Evolutionary conservation across 1,284 basidiomycete genomes (phyloP), one percentile per base, ranked within the genome.

Genomic region (Fomitopsis betulina): DNA sequence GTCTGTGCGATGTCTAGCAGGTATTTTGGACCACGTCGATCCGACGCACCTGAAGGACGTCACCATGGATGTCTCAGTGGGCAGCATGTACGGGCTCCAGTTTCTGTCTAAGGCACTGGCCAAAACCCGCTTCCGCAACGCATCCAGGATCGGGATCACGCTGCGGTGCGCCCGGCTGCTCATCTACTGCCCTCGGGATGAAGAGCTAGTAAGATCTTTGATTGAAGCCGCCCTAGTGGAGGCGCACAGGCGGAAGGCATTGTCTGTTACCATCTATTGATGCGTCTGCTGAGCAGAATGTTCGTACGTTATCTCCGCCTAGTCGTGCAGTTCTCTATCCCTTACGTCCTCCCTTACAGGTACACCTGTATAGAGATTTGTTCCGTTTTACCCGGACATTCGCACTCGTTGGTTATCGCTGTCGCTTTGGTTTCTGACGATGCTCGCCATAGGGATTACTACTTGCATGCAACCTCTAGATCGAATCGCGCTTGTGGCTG

Each of bases 11-110:
- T 51, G 49, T 23, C 30, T 51, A n/a, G 49, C 30, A 21, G 30
- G 32, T 32, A 51, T 51, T 2, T 21, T 51, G 33, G 21, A n/a
- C 32, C 32, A 35, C 12, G 21, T 51, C 49, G 49, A 51, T 23
- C 21, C 49, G n/a, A 51, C 49, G 5, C 33, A 51, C 19, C 15
- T 51, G 30, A 30, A 19, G 17, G 49, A 51, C n/a, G 49, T 51
- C n/a, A 35, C 49, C 5, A 35, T 51, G 32, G 33, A 51, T 17
- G 49, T 51, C 19, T 15, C 49, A 4, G 49, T 51, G 30, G 49
- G 49, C n/a, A 51, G 49, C n/a, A 51, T 51, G 49, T 51, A 51
- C 21, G 49, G 49, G 17, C 49, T 51, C 23, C 35, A 35, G 32
- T 21, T 21, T 15, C 32, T 51, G n/a, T 33, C 49, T 15, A 32